Conservation (phyloP, 345 rosid species). For the Syzygium jambos region DNA sequence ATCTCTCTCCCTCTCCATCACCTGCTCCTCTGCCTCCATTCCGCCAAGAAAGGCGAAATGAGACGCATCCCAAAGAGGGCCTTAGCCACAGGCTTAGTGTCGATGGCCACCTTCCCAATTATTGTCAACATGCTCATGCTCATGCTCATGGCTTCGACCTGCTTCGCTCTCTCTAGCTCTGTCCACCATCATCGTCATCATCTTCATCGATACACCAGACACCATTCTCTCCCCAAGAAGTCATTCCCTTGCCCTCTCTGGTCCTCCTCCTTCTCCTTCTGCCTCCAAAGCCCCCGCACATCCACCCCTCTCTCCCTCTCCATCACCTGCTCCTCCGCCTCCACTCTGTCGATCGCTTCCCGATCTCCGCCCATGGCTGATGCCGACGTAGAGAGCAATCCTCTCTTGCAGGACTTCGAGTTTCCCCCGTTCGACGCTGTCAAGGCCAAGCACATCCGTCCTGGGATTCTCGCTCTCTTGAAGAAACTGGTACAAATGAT, state of each 20-base stretch:
- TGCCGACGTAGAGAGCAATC: slow-evolving; percentile 30
- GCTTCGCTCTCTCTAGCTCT: slow-evolving; percentile 3
- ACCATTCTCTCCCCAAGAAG: neutral
- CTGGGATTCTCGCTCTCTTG: slow-evolving; percentile 66
- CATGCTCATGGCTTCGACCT: neutral
- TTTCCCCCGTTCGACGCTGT: slow-evolving; percentile 73
- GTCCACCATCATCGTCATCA: neutral
- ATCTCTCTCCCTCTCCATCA: neutral
- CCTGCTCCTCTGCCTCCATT: neutral
- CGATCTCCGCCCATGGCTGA: slow-evolving; percentile 15
- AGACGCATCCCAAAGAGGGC: neutral
- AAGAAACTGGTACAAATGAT: slow-evolving; percentile 42
- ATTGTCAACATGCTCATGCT: neutral
- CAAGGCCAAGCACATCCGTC: slow-evolving; percentile 57
- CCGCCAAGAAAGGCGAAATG: accelerated
- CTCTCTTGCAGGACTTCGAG: slow-evolving; percentile 60
- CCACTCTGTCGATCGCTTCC: neutral
- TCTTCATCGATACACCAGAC: neutral
- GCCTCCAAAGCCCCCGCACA: neutral
- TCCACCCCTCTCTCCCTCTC: neutral
- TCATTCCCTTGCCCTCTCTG: neutral
- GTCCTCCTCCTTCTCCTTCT: neutral
- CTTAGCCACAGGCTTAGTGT: neutral
- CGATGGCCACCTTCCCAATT: neutral
- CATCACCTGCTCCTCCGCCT: neutral